Base-by-base conservation (phyloP, 371 early-diverging fungal species). In the Globomyces sp. region DNA sequence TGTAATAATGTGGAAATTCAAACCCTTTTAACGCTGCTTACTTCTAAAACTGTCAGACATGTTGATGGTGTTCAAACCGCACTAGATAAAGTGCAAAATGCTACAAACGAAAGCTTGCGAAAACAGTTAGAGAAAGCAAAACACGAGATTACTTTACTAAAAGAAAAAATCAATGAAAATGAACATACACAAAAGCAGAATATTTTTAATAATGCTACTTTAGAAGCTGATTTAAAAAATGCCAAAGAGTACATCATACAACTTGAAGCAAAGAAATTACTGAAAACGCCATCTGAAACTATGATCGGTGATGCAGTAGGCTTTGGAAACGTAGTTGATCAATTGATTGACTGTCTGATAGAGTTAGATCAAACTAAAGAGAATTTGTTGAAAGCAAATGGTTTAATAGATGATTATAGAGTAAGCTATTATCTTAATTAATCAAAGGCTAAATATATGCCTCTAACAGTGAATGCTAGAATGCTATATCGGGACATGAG, bases 301-400 rank as follows among this genome's bases (percentile, higher is more conserved):
- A 10, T 46, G 1, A 45, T 71, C 4, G 73, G 69, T 4, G 71
- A 66, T 4, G 46, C 68, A n/a, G 57, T 60, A 10, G 79, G 74
- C 37, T 79, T 72, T 53, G 40, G 58, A 8, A 39, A 71, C 4
- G 53, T 79, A 45, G 71, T 72, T 1, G 74, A 72, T 49, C 71
- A 79, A 50, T 57, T 79, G 63, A 71, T 69, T 8, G 61, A 67
- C 40, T 68, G 74, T 51, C 43, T 74, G 11, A 41, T 47, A 66
- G 75, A 75, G 10, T 46, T 72, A 10, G 49, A 67, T 24, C 24
- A 24, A 24, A 24, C 24, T 24, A 24, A 37, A 57, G 55, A 4
- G 69, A 73, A 37, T 69, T 69, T 43, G 36, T 53, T 9, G 74
- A 71, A 45, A 49, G 76, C n/a, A 44, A 68, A 24, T 44, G 69